These are phyloP conservation scores for Sugiyamaella castrensis DNA, from an alignment of 1,139 yeast genomes.

Conservation along the genomic window DNA sequence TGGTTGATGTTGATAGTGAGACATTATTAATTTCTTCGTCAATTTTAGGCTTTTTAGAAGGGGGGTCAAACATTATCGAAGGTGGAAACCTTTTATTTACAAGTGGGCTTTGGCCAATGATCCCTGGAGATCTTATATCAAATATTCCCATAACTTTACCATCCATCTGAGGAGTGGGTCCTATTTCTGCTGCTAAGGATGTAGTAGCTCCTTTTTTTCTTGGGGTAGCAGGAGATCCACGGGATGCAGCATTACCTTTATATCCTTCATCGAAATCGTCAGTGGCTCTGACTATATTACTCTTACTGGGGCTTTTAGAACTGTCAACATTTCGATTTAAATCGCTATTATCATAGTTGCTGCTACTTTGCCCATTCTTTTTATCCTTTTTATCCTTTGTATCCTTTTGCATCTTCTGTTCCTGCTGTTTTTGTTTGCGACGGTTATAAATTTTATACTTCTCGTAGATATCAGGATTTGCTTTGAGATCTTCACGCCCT, in stretches of 20 bases:
- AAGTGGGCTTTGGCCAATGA: slow-evolving; percentile 28
- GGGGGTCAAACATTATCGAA: slow-evolving; percentile 23
- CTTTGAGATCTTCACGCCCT: slow-evolving; percentile 51
- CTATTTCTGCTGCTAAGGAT: slow-evolving; percentile 43
- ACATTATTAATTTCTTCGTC: background rate
- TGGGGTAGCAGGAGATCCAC: slow-evolving; percentile 5
- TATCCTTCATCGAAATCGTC: slow-evolving; percentile 7
- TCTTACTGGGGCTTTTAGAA: too few species aligned
- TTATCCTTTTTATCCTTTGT: too few species aligned
- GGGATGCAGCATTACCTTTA: slow-evolving; percentile 4
- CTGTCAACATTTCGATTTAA: too few species aligned
- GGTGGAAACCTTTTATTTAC: background rate
- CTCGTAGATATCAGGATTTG: slow-evolving; percentile 41
- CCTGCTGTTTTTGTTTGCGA: slow-evolving; percentile 27
- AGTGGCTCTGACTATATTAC: background rate
- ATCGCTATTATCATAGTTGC: too few species aligned
- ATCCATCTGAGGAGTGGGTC: slow-evolving; percentile 75
- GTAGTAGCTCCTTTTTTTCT: background rate
- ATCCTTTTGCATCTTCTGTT: too few species aligned
- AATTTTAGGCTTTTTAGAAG: slow-evolving; percentile 21
- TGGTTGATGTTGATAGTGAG: slow-evolving; percentile 2
- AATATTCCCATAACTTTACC: slow-evolving; percentile 68
- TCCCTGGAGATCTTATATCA: slow-evolving; percentile 48
- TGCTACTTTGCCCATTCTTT: too few species aligned
- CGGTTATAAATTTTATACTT: slow-evolving; percentile 47